Conservation (phyloP, 257 asterid species). For the Anisodus acutangulus region DNA sequence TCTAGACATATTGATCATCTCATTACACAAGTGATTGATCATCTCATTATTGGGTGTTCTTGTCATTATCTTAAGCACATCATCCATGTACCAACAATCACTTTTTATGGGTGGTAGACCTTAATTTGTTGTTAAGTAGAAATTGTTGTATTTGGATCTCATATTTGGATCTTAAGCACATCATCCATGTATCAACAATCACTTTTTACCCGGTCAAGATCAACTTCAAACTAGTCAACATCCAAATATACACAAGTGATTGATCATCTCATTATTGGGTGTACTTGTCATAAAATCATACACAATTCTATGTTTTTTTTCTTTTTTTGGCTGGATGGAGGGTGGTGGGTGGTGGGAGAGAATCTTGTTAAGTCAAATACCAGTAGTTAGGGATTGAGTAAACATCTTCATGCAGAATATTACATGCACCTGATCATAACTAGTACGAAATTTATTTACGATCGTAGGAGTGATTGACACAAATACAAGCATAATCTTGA, state of each 20-base stretch:
- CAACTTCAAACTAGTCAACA: neutral
- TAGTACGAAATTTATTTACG: neutral
- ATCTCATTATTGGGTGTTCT: neutral
- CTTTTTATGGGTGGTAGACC: too few species aligned
- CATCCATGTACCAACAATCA: too few species aligned
- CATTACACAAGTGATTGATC: neutral
- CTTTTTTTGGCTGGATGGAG: neutral
- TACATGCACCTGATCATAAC: neutral
- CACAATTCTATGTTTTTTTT: neutral
- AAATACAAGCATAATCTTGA: neutral
- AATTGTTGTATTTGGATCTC: too few species aligned
- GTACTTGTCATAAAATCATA: neutral
- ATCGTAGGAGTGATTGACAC: neutral
- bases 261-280: neutral
- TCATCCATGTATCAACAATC: neutral
- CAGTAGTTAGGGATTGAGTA: neutral
- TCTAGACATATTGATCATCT: neutral
- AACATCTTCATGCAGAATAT: constrained; percentile 13
- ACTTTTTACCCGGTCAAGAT: neutral
- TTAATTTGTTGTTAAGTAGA: too few species aligned
- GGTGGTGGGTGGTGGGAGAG: neutral
- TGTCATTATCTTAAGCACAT: neutral
- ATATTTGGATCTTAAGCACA: neutral
- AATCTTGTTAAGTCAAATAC: neutral
- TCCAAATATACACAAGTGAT: neutral